A percentile compares a stretch with the other conserved stretches of the same genome.
Evolutionary conservation across 306 rosid species (phyloP).

Genomic region (Ormosia semicastrata): DNA sequence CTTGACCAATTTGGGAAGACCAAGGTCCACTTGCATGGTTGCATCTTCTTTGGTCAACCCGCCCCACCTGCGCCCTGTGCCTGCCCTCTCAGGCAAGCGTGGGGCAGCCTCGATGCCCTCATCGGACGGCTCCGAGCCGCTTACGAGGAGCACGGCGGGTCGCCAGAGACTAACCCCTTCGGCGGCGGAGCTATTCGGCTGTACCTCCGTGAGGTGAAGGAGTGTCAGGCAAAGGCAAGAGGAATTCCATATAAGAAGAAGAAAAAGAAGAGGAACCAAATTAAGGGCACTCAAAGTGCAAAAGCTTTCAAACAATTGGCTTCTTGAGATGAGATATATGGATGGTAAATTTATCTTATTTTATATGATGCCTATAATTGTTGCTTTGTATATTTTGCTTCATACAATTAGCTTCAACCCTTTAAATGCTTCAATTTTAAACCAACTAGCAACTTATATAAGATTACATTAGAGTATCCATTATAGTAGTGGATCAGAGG

Average conservation of each 20-base stretch:
- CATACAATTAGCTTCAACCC: neutral
- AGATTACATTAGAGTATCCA: neutral
- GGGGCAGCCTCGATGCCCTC: conserved; percentile 95
- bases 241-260: conserved; percentile 87
- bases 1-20: conserved; percentile 97
- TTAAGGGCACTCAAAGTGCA: conserved; percentile 38
- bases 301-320: conserved; percentile 52
- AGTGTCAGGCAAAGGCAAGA: conserved; percentile 78
- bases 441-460: neutral
- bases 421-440: neutral
- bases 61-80: conserved; percentile 88
- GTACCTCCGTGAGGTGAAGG: conserved; percentile 83
- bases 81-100: conserved; percentile 87
- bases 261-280: conserved; percentile 66
- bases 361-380: neutral
- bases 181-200: conserved; percentile 72
- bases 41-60: conserved; percentile 88
- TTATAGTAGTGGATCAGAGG: neutral
- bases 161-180: conserved; percentile 70
- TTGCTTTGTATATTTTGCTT: neutral
- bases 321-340: conserved; percentile 22
- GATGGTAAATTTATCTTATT: conserved; percentile 39
- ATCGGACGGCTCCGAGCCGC: conserved; percentile 91
- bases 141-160: conserved; percentile 87
- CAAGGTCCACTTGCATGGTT: conserved; percentile 75